A percentile compares a stretch with the other conserved stretches of the same genome.
These are phyloP conservation scores for Priceomyces melissophilus DNA, from an alignment of 805 yeast species.

Conservation along the genomic window DNA sequence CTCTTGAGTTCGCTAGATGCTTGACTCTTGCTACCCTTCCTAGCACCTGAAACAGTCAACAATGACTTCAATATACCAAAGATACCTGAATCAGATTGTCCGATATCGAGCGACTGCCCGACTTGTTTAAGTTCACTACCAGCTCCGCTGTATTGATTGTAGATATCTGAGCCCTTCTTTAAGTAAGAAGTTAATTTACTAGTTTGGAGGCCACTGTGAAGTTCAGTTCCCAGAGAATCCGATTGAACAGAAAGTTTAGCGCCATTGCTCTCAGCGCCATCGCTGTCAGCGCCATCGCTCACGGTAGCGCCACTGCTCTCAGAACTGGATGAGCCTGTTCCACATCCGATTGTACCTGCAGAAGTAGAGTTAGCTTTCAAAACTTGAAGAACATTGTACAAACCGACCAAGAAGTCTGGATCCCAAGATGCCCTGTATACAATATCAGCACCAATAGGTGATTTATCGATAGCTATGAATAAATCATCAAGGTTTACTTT, in stretches of 20 bases:
- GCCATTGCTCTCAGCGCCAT: too few species aligned
- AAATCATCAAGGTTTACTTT: conserved; percentile 18
- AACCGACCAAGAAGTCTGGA: conserved; percentile 14
- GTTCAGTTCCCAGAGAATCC: background rate
- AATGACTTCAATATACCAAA: conserved; percentile 13
- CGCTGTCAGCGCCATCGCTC: too few species aligned
- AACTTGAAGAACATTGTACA: conserved; percentile 14
- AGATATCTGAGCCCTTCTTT: conserved; percentile 7
- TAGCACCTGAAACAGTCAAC: conserved; percentile 12
- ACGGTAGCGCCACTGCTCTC: too few species aligned
- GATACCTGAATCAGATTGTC: conserved; percentile 11
- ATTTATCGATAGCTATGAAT: conserved; percentile 21
- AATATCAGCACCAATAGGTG: conserved; percentile 25
- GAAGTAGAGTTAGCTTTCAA: conserved; percentile 13
- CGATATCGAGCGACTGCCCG: conserved; percentile 4
- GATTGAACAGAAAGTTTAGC: too few species aligned
- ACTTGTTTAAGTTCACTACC: background rate
- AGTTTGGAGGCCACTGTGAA: conserved; percentile 5
- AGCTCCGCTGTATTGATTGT: conserved; percentile 1
- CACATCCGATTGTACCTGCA: conserved; percentile 3
- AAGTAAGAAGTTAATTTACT: conserved; percentile 9
- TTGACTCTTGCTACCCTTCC: conserved; percentile 2
- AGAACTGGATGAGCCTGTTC: background rate
- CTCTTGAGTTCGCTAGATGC: background rate
- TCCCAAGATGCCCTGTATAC: conserved; percentile 14